Base-by-base conservation (phyloP, 192 early-diverging fungal species). In the Rhizoclosmatium sp. region DNA sequence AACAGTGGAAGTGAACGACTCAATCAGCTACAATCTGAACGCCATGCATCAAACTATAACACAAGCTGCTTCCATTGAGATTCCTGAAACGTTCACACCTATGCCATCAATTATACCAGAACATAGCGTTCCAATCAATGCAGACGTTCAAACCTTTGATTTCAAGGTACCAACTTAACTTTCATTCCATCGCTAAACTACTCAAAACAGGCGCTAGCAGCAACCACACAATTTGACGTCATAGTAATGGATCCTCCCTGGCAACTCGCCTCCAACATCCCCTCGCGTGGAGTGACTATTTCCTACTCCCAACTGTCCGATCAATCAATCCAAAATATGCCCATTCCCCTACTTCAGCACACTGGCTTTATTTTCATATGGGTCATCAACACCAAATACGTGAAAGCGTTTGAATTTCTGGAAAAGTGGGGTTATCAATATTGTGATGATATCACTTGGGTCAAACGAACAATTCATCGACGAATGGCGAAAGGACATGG, bases 341-440 rank as follows among this genome's bases (percentile, higher is more conserved):
- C 97, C 19, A 94, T 98, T 60, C 89, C 89, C 4, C 88, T 93
- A 79, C 91, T 98, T 46, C 94, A 95, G 76, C 5, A 23, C 5
- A 93, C 92, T 78, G 97, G 97, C 23, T 97, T 97, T 76, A 91
- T 97, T 3, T 98, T 98, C 79, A 97, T 98, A 67, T 98, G 97
- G 97, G 97, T 98, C 54, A 97, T 98, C 81, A 98, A 98, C 87
- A 96, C 95, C 90, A 98, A 97, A 88, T 98, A 96, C 86, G 93
- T 93, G 67, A 94, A 93, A 80, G 95, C 95, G 1, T 96, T 98
- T 83, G 95, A 94, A 78, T 83, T 97, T 62, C 94, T 98, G 95
- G 92, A 93, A 83, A 92, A 93, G 83, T 98, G 97, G 97, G 97
- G 97, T 12, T 96, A 96, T 82, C 93, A 88, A 47, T 94, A 96